Percentiles rank a stretch among this genome's conserved stretches.
phyloP scores from a whole-genome alignment of 148 eudicot species.

The Camellia granthamiana region DNA sequence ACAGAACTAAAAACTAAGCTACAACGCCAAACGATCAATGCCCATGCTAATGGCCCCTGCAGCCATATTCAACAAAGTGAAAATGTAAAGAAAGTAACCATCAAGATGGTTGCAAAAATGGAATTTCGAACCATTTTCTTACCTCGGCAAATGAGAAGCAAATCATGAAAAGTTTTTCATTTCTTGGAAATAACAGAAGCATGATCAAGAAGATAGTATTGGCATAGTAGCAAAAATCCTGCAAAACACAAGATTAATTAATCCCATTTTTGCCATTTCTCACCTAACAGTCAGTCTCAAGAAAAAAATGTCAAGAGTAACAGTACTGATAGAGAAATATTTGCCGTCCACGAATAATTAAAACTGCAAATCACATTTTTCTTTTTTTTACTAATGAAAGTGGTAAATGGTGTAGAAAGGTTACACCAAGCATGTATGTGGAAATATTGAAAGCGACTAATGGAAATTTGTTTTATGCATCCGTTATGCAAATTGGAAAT shows the following conservation, averaged over 20 bases:
- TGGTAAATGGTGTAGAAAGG: not conserved
- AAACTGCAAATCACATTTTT: not conserved
- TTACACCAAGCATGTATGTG: not conserved
- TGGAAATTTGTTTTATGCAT: not conserved
- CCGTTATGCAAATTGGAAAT: not conserved
- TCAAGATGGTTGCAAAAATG: not conserved
- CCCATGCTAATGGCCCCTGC: conserved; percentile 99
- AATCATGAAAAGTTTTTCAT: conserved; percentile 97
- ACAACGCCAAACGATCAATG: conserved; percentile 93
- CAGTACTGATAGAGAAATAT: too few species aligned
- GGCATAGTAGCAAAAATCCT: conserved; percentile 99
- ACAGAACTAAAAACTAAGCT: conserved; percentile 92
- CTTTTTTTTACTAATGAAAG: not conserved
- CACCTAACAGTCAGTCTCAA: not conserved
- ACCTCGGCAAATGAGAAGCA: conserved; percentile 99
- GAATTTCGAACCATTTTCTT: conserved; percentile 11
- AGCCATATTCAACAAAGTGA: conserved; percentile 4
- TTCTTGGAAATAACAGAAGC: conserved; percentile 67
- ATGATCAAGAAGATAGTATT: conserved; percentile 86
- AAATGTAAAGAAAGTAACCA: not conserved
- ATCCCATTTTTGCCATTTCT: not conserved
- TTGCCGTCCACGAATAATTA: too few species aligned
- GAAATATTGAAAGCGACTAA: not conserved
- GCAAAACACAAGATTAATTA: conserved; percentile 27
- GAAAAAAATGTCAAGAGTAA: not conserved